phyloP scores from a whole-genome alignment of 2,329 filamentous ascomycete genomes.

The Penicillium sumatraense region DNA sequence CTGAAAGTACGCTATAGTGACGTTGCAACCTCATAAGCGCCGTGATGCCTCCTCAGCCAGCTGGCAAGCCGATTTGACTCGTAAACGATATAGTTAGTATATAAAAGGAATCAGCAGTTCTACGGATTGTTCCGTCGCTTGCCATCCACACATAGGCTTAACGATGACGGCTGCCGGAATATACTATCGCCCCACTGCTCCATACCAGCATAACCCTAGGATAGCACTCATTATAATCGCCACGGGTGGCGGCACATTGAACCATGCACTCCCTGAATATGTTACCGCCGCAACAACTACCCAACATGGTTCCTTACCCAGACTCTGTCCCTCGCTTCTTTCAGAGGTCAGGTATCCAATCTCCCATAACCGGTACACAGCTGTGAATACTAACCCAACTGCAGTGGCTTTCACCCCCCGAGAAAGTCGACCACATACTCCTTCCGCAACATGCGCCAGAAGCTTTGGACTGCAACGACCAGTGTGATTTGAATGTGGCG shows the following conservation, averaged over 20 bases:
- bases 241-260: conserved; percentile 48
- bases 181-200: conserved; percentile 42
- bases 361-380: conserved; percentile 67
- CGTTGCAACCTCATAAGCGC: not conserved
- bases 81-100: too few species aligned
- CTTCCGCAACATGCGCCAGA: conserved; percentile 59
- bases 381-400: conserved; percentile 66
- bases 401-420: conserved; percentile 64
- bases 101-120: too few species aligned
- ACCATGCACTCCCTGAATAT: conserved; percentile 56
- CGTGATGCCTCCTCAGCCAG: too few species aligned
- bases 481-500: too few species aligned
- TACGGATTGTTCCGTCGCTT: too few species aligned
- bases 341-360: conserved; percentile 62
- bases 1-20: not conserved
- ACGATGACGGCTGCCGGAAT: too few species aligned
- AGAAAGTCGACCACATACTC: conserved; percentile 56
- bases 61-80: too few species aligned
- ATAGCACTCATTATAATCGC: conserved; percentile 53
- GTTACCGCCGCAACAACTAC: conserved; percentile 61
- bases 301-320: conserved; percentile 67
- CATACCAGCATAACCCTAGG: conserved; percentile 56
- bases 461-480: conserved; percentile 46
- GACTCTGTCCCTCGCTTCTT: conserved; percentile 54
- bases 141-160: too few species aligned